Base-by-base conservation (phyloP, 129 eudicot species). In the Centrapalus pauciflorus region DNA sequence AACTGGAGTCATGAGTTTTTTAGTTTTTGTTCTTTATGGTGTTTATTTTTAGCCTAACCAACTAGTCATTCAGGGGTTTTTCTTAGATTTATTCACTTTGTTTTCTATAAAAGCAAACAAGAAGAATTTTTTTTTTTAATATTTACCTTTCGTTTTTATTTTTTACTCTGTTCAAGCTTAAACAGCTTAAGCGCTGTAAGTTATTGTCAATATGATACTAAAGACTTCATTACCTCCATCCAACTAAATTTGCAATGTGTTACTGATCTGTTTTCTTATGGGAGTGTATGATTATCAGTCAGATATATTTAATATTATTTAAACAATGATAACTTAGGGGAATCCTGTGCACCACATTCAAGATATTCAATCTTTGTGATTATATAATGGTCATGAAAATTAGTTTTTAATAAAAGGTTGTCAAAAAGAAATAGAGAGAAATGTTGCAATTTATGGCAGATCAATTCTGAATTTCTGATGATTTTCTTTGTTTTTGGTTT, bases 401-500 rank as follows among this genome's bases (percentile, higher is more conserved):
- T 19, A 35, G 10, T 60, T 34, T 4, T n/a, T n/a, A n/a, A n/a
- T n/a, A n/a, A 61, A 10, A 35, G 7, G 27, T 27, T 34, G 19
- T 6, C 5, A 37, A 61, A 37, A 61, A 12, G n/a, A n/a, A n/a
- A n/a, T n/a, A n/a, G n/a, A n/a, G 32, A 35, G n/a, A 7, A 38
- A 40, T 62, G 4, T 41, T 25, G n/a, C 14, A 0, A 23, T 62
- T 61, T 61, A 28, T 21, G 19, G 52, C 11, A n/a, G 23, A 20
- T 56, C 40, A 33, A 45, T 61, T 72, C 7, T 72, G 29, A 55
- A 33, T 29, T 61, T 72, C 7, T 72, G 29, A 55, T 74, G 23
- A 34, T 66, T 7, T 21, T 55, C 4, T 14, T 45, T 66, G 40
- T 64, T 41, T 55, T 45, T 67, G 52, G 19, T 67, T 75, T 77